These are phyloP conservation scores for Sphagnum tenellum DNA, from an alignment of 225 moss, liverwort and hornwort genomes.

Conservation along the genomic window DNA sequence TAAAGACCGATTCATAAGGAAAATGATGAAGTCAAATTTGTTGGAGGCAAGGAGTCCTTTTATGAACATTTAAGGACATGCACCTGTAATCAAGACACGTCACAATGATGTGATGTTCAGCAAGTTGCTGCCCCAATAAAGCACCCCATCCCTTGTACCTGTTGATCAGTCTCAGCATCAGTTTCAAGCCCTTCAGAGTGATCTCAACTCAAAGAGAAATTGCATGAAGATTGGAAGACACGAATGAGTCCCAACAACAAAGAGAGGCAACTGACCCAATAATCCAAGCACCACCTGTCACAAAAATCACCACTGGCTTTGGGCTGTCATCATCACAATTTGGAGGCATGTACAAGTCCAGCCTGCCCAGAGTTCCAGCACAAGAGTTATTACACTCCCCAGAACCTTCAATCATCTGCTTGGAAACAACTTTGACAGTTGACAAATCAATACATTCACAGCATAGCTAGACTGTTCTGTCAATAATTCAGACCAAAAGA, in stretches of 20 bases:
- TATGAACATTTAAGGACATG: neutral
- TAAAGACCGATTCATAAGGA: neutral
- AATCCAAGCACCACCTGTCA: conserved; percentile 96
- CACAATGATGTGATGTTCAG: conserved; percentile 71
- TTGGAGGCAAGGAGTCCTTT: neutral
- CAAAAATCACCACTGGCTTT: conserved; percentile 73
- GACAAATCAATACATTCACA: too few relatives aligned
- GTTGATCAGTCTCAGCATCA: neutral
- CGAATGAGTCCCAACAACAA: neutral
- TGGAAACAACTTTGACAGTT: too few relatives aligned
- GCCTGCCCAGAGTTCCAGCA: conserved; percentile 15
- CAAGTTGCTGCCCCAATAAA: conserved; percentile 60
- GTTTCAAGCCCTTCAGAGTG: too few relatives aligned
- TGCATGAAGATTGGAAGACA: neutral
- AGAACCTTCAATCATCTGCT: too few relatives aligned
- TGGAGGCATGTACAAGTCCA: conserved; percentile 80
- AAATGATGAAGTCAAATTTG: neutral
- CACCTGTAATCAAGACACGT: conserved; percentile 75
- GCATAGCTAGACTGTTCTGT: too few relatives aligned
- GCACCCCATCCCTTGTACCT: conserved; percentile 92
- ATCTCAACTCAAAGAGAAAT: neutral
- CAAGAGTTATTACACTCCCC: too few relatives aligned
- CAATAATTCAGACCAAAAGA: too few relatives aligned
- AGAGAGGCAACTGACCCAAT: conserved; percentile 46
- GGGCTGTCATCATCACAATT: conserved; percentile 20